These are phyloP conservation scores for Quambalaria eucalypti DNA, from an alignment of 1,284 basidiomycete genomes.

Conservation along the genomic window DNA sequence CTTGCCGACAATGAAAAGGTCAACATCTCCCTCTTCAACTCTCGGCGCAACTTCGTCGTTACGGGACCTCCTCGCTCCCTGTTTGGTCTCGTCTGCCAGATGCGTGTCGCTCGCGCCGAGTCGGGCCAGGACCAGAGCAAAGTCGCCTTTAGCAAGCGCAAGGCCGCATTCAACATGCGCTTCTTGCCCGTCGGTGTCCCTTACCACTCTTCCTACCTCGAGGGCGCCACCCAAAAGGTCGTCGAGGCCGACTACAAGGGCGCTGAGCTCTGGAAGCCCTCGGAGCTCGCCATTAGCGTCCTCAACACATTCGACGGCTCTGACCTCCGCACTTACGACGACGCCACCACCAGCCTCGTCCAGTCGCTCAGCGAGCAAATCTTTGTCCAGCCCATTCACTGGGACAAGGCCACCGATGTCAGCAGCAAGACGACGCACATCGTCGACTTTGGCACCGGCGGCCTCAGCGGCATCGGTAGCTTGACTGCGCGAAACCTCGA, in stretches of 20 bases:
- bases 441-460: slow-evolving; percentile 87
- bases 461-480: slow-evolving; percentile 81
- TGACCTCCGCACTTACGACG: slow-evolving; percentile 21
- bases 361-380: slow-evolving; percentile 57
- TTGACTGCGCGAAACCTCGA: slow-evolving; percentile 82
- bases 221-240: slow-evolving; percentile 67
- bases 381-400: slow-evolving; percentile 82
- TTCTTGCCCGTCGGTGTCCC: slow-evolving; percentile 91
- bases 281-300: slow-evolving; percentile 72
- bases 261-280: slow-evolving; percentile 55
- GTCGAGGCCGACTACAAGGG: slow-evolving; percentile 60
- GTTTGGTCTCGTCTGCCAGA: slow-evolving; percentile 80
- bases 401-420: slow-evolving; percentile 79
- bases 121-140: slow-evolving; percentile 86
- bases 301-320: slow-evolving; percentile 67
- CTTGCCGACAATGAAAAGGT: slow-evolving; percentile 64
- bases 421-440: slow-evolving; percentile 76
- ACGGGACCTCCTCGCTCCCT: slow-evolving; percentile 86
- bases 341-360: slow-evolving; percentile 19
- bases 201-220: slow-evolving; percentile 82
- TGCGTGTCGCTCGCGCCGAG: slow-evolving; percentile 81
- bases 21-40: slow-evolving; percentile 81
- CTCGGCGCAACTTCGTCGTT: slow-evolving; percentile 79
- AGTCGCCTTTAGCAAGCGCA: slow-evolving; percentile 82
- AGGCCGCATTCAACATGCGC: slow-evolving; percentile 81